phyloP scores from a whole-genome alignment of 2,329 filamentous ascomycete species.

The Calonectria pseudoreteaudii region DNA sequence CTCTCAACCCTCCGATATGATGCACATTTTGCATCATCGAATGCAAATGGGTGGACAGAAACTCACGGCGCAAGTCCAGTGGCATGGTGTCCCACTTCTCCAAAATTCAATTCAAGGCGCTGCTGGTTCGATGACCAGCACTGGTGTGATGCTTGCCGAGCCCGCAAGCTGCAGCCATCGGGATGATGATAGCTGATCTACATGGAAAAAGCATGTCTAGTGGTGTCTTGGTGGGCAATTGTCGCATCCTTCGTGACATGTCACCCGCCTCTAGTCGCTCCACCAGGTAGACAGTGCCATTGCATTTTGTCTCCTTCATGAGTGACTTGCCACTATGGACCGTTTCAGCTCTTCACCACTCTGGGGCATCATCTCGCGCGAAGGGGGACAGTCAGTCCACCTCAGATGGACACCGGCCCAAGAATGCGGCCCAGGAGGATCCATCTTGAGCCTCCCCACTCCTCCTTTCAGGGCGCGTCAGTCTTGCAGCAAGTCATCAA shows the following conservation, averaged over 20 bases:
- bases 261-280: neutral
- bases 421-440: conserved; percentile 4
- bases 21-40: neutral
- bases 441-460: neutral
- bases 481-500: neutral
- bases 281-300: neutral
- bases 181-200: neutral
- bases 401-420: conserved; percentile 2
- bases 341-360: neutral
- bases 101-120: neutral
- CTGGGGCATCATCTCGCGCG: neutral
- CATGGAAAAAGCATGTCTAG: neutral
- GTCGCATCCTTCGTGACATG: neutral
- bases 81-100: neutral
- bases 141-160: neutral
- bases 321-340: neutral
- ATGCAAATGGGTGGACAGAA: neutral
- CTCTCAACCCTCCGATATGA: neutral
- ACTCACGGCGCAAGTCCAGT: neutral
- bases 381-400: neutral
- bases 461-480: neutral
- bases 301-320: neutral
- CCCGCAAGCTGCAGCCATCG: neutral
- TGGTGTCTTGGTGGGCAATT: neutral
- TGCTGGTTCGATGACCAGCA: neutral